Percentiles rank a stretch among this genome's conserved stretches.
These are phyloP conservation scores for Podospora sp. DNA, from an alignment of 495 filamentous ascomycete genomes.

Conservation along the genomic window DNA sequence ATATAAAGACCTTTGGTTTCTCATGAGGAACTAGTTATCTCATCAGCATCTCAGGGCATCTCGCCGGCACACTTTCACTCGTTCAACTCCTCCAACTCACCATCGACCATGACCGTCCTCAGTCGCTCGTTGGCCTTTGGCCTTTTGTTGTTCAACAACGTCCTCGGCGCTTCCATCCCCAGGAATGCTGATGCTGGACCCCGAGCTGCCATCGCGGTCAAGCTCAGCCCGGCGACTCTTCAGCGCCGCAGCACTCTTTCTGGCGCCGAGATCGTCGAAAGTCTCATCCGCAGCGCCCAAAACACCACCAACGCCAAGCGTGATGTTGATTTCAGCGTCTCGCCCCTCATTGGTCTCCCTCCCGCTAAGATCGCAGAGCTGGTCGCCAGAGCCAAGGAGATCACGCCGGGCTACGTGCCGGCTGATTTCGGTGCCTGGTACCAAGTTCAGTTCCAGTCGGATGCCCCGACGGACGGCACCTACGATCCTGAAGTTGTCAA, in stretches of 20 bases:
- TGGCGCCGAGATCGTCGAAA: conserved; percentile 5
- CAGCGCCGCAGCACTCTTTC: conserved; percentile 1
- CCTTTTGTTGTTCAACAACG: background rate
- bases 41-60: background rate
- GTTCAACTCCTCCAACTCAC: background rate
- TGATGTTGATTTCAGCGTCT: conserved; percentile 9
- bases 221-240: conserved; percentile 4
- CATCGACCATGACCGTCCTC: conserved; percentile 2
- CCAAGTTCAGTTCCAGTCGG: background rate
- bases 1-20: background rate
- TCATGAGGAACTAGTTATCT: background rate
- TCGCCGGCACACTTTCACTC: background rate
- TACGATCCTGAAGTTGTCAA: background rate
- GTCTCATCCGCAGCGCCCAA: conserved; percentile 10
- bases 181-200: background rate
- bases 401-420: conserved; percentile 3
- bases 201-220: conserved; percentile 11
- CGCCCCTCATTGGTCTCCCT: conserved; percentile 9
- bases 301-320: conserved; percentile 9
- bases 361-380: conserved; percentile 12
- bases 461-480: background rate
- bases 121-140: conserved; percentile 14
- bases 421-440: conserved; percentile 9
- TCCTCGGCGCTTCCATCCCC: conserved; percentile 13
- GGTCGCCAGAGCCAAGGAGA: conserved; percentile 6